These are phyloP conservation scores for Diddensiella santjacobensis DNA, from an alignment of 805 yeast genomes.

Conservation along the genomic window DNA sequence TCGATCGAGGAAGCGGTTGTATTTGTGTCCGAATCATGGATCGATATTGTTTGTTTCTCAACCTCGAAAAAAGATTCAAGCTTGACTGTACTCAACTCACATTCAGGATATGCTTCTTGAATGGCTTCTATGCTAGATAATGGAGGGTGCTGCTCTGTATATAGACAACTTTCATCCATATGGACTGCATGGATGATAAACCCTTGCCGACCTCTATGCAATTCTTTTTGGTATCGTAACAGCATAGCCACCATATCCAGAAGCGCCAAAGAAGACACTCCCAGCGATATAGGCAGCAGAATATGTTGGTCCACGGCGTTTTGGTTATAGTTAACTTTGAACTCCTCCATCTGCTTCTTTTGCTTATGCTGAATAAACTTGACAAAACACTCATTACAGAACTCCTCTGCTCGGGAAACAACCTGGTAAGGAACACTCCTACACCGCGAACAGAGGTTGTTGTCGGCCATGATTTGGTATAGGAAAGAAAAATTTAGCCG, in stretches of 20 bases:
- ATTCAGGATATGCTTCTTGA: constrained; percentile 31
- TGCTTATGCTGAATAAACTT: constrained; percentile 75
- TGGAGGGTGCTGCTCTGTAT: constrained; percentile 10
- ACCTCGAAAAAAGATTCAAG: constrained; percentile 9
- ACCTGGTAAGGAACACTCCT: constrained; percentile 41
- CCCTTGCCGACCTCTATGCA: constrained; percentile 65
- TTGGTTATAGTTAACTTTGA: constrained; percentile 63
- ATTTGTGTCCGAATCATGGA: neutral
- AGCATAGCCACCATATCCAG: constrained; percentile 62
- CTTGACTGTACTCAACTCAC: constrained; percentile 9
- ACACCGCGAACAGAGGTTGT: constrained; percentile 48
- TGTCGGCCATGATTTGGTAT: constrained; percentile 1
- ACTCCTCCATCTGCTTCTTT: constrained; percentile 75
- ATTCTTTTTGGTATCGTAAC: constrained; percentile 56
- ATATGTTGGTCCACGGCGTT: constrained; percentile 43
- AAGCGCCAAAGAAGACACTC: constrained; percentile 61
- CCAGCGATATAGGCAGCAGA: constrained; percentile 62
- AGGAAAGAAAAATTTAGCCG: neutral
- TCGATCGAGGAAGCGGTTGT: constrained; percentile 5
- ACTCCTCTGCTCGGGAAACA: constrained; percentile 57
- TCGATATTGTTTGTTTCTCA: constrained; percentile 1
- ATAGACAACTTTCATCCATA: constrained; percentile 34
- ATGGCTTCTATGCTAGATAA: constrained; percentile 23
- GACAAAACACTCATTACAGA: constrained; percentile 64
- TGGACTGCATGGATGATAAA: constrained; percentile 54